Conservation (phyloP, 2,329 filamentous ascomycete genomes). For the Chalaropsis thielavioides region DNA sequence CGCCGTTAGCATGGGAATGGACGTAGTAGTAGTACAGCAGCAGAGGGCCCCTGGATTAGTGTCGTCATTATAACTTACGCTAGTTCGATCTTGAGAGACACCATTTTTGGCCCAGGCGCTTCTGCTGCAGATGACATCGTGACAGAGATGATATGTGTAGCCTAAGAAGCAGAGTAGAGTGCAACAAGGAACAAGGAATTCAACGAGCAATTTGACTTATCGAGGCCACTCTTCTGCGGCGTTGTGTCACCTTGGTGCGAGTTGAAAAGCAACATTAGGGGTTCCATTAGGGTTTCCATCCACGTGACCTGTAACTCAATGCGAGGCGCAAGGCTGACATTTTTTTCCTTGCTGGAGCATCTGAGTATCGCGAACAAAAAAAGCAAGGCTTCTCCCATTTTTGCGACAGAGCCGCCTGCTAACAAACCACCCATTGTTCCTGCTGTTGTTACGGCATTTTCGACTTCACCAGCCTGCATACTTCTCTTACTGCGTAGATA, state of each 20-base stretch:
- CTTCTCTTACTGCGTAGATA: background rate
- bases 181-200: background rate
- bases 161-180: background rate
- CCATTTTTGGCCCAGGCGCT: conserved; percentile 21
- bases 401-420: background rate
- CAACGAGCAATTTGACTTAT: no score
- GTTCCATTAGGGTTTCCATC: fast-evolving
- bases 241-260: background rate
- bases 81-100: conserved; percentile 60
- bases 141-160: background rate
- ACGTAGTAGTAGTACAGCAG: background rate
- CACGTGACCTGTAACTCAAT: background rate
- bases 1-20: background rate
- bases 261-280: background rate
- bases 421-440: background rate
- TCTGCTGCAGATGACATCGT: background rate
- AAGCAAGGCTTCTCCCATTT: background rate
- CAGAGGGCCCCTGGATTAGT: background rate
- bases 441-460: background rate
- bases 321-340: background rate
- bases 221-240: no score
- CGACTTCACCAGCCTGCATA: background rate
- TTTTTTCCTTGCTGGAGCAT: background rate
- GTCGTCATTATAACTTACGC: conserved; percentile 27
- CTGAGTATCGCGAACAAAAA: background rate